Base-by-base conservation (phyloP, 2,329 filamentous ascomycete genomes). In the Aspergillus vadensis region DNA sequence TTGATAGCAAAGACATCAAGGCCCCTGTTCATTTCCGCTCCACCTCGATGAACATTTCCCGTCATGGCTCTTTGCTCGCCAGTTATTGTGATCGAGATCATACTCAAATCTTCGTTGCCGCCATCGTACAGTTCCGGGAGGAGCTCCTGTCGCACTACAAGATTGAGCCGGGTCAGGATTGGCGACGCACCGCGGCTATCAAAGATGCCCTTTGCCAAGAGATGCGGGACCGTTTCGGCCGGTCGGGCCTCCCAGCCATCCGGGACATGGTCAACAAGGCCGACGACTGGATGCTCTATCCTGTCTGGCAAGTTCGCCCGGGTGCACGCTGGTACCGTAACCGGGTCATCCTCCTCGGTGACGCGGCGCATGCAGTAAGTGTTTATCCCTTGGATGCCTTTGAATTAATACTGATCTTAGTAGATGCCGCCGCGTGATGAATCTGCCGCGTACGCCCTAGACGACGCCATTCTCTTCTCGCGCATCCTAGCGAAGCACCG, bases 351-450 rank as follows among this genome's bases (percentile, higher is more conserved):
- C 63, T 82, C 5, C 64, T 82, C 4, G 79, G 80, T 4, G 80
- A 82, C 69, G 79, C 80, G 25, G 80, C 79, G 4, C 79, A 82
- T 62, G 79, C 79, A 38, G 79, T 80, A 73, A 53, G 77, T 71
- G 19, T 27, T 30, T 8, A 10, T 17, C 14, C 5, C 15, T 32
- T 23, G 9, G 6, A 1, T 12, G 27, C 10, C 25, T 4, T 12
- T 10, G 19, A n/a, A 19, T 27, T 8, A 51, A 54, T 60, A 69
- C 54, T 49, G n/a, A 43, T 12, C 2, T 4, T 2, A 44, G 17
- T 57, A 80, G 78, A 81, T 81, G 79, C 79, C 79, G 1, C 79
- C 79, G 0, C 75, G 76, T 21, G 79, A 80, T 48, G 79, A 81
- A 67, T 79, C 77, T 5, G 78, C 77, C 7, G 75, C 77, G 1